phyloP scores from a whole-genome alignment of 1,284 basidiomycete species.

The Cutaneotrichosporon cavernicola region DNA sequence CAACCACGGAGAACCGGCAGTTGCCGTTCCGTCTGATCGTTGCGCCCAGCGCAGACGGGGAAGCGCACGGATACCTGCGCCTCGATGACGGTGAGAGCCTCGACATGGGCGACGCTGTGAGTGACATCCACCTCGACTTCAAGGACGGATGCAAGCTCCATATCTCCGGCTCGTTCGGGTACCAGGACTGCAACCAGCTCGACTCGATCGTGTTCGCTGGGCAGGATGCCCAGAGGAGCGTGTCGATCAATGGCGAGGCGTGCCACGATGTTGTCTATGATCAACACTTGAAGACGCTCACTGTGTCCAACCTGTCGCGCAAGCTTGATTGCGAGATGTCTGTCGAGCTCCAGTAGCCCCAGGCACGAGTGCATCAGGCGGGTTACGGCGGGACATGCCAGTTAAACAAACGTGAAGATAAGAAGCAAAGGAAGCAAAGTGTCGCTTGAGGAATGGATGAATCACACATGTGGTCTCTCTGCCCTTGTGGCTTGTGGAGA shows the following conservation, averaged over 20 bases:
- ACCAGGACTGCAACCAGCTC: slow-evolving; percentile 29
- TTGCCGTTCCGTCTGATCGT: slow-evolving; percentile 62
- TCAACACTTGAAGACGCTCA: background rate
- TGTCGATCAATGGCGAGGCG: background rate
- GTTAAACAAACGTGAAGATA: too few relatives aligned
- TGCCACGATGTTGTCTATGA: background rate
- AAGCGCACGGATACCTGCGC: slow-evolving; percentile 61
- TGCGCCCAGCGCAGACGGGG: slow-evolving; percentile 56
- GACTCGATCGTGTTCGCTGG: slow-evolving; percentile 30
- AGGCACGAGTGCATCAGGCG: background rate
- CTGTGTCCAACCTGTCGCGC: background rate
- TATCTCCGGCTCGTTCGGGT: slow-evolving; percentile 60
- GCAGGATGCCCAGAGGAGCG: slow-evolving; percentile 10
- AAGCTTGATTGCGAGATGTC: slow-evolving; percentile 1
- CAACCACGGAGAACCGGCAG: slow-evolving; percentile 60
- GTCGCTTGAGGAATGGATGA: background rate
- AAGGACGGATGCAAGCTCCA: slow-evolving; percentile 51
- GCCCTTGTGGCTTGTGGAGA: too few relatives aligned
- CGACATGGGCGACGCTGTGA: slow-evolving; percentile 52
- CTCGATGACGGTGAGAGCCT: slow-evolving; percentile 63
- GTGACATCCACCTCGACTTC: slow-evolving; percentile 57
- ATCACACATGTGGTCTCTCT: too few relatives aligned
- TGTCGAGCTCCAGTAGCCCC: background rate
- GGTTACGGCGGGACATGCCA: too few relatives aligned
- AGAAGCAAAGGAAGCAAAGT: too few relatives aligned